Conservation (phyloP, 2,329 filamentous ascomycete species). For the Colletotrichum sp. region DNA sequence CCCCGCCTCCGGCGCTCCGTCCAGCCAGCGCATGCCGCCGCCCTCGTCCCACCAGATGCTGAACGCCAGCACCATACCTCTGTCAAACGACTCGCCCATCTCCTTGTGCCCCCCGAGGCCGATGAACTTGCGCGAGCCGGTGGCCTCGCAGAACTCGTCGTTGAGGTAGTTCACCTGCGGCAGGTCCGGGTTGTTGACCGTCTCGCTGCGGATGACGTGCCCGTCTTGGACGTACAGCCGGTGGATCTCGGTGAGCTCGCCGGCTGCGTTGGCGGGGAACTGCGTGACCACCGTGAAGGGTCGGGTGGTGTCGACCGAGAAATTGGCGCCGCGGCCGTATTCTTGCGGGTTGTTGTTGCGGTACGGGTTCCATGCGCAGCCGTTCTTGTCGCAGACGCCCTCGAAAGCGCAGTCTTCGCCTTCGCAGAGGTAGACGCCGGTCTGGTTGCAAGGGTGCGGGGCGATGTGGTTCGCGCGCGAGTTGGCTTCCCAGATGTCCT, state of each 20-base stretch:
- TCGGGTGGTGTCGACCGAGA: slow-evolving; percentile 39
- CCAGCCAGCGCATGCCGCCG: slow-evolving; percentile 59
- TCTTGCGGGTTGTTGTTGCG: slow-evolving; percentile 26
- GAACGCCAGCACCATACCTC: slow-evolving; percentile 57
- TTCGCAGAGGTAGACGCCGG: slow-evolving; percentile 47
- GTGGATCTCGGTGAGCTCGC: slow-evolving; percentile 47
- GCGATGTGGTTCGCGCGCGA: slow-evolving; percentile 46
- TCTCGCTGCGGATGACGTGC: slow-evolving; percentile 49
- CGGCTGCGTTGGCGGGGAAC: slow-evolving; percentile 43
- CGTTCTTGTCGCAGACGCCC: slow-evolving; percentile 48
- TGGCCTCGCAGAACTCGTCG: slow-evolving; percentile 39
- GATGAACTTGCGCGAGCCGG: slow-evolving; percentile 32
- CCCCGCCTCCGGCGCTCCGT: slow-evolving; percentile 45
- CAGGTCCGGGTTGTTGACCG: slow-evolving; percentile 29
- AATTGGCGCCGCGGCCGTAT: slow-evolving; percentile 34
- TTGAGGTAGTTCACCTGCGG: slow-evolving; percentile 39
- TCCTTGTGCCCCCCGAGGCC: slow-evolving; percentile 44
- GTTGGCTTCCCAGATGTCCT: slow-evolving; percentile 61
- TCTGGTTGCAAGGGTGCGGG: slow-evolving; percentile 52
- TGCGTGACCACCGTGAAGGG: slow-evolving; percentile 55
- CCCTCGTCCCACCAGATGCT: slow-evolving; percentile 58
- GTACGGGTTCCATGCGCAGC: slow-evolving; percentile 51
- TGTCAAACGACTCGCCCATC: slow-evolving; percentile 49
- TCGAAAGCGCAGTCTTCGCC: slow-evolving; percentile 42
- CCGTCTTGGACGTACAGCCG: slow-evolving; percentile 56